A percentile compares a stretch with the other conserved stretches of the same genome.
These are phyloP conservation scores for Podospora bellae-mahoneyi DNA, from an alignment of 495 filamentous ascomycete genomes.

Conservation along the genomic window DNA sequence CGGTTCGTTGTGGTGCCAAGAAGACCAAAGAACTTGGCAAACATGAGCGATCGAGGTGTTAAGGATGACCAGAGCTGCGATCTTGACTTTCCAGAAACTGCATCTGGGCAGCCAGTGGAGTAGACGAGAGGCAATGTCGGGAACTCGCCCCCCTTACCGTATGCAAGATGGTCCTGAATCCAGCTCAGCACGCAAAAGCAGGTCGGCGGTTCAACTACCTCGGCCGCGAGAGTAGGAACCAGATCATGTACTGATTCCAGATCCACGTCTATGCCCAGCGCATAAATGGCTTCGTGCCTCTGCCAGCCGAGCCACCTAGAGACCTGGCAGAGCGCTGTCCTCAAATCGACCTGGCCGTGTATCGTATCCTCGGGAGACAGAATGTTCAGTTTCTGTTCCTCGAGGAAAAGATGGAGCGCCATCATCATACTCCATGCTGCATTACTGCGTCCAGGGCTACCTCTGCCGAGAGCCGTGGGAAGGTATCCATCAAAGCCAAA, in stretches of 20 bases:
- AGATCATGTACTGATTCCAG: slow-evolving; percentile 17
- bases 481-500: slow-evolving; percentile 56
- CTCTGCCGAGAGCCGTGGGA: slow-evolving; percentile 56
- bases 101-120: slow-evolving; percentile 13
- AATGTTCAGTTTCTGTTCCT: slow-evolving; percentile 83
- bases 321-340: slow-evolving; percentile 73
- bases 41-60: slow-evolving; percentile 61
- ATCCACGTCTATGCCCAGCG: slow-evolving; percentile 53
- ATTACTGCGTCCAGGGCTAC: slow-evolving; percentile 52
- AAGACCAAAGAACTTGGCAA: slow-evolving; percentile 54
- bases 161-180: slow-evolving; percentile 64
- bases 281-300: slow-evolving; percentile 69
- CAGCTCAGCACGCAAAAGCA: slow-evolving; percentile 62
- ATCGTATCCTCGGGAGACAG: slow-evolving; percentile 54
- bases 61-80: slow-evolving; percentile 28
- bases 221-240: slow-evolving; percentile 18
- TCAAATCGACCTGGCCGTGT: slow-evolving; percentile 53
- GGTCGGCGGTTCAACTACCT: slow-evolving; percentile 55
- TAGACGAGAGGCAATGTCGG: slow-evolving; percentile 57
- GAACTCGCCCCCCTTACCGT: slow-evolving; percentile 46
- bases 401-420: slow-evolving; percentile 76
- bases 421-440: slow-evolving; percentile 67
- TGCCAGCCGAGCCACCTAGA: slow-evolving; percentile 81
- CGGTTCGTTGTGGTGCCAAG: slow-evolving; percentile 39
- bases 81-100: slow-evolving; percentile 11